phyloP scores from a whole-genome alignment of 31 red algal species.

The Odonthalia washingtoniensis region DNA sequence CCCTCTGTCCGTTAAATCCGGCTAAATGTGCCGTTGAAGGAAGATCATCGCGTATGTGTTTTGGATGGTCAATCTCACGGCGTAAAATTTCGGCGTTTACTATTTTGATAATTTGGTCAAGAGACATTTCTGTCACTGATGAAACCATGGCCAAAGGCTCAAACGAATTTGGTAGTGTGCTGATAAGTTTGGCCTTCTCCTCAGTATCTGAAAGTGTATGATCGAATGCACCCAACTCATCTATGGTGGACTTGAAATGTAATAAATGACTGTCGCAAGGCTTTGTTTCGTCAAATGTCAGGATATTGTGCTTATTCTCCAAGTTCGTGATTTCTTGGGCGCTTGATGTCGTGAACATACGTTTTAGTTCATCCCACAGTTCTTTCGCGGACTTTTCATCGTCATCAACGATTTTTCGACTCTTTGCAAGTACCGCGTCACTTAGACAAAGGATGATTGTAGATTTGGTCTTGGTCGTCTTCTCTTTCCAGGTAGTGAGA shows the following conservation, averaged over 20 bases:
- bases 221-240: constrained; percentile 33
- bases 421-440: constrained; percentile 1
- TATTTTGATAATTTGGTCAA: background rate
- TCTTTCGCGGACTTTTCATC: constrained; percentile 44
- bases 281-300: background rate
- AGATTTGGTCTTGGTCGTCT: background rate
- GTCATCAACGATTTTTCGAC: constrained; percentile 6
- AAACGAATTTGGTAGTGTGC: constrained; percentile 18
- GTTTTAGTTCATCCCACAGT: constrained; percentile 36
- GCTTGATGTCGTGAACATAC: constrained; percentile 15
- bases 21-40: background rate
- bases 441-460: constrained; percentile 28
- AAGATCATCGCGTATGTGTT: background rate
- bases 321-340: background rate
- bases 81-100: background rate
- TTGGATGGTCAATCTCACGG: background rate
- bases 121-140: background rate
- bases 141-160: constrained; percentile 4
- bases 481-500: background rate
- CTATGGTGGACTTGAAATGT: background rate
- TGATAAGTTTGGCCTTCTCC: constrained; percentile 2
- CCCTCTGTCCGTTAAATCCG: background rate
- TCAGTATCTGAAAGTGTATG: background rate
- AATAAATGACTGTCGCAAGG: constrained; percentile 4
- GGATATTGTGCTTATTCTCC: background rate